Percentiles rank a stretch among this genome's conserved stretches.
Evolutionary conservation across 306 rosid genomes (phyloP).

Genomic region (Ceratonia siliqua): DNA sequence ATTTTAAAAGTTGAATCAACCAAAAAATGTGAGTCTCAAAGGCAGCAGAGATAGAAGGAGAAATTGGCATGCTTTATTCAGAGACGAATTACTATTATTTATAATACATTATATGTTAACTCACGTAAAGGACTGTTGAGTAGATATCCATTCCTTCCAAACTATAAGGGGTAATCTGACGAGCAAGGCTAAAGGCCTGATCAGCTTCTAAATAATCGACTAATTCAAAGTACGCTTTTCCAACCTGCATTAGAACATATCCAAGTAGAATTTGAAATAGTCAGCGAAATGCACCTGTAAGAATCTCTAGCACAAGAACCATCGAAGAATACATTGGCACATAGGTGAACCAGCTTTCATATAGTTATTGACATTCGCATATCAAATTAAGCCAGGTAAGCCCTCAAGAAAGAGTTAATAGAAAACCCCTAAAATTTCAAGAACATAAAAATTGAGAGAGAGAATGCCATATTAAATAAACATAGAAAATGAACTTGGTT

Average conservation of each 20-base stretch:
- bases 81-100: neutral
- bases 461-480: neutral
- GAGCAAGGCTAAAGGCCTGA: slow-evolving; percentile 83
- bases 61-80: slow-evolving; percentile 11
- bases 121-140: slow-evolving; percentile 97
- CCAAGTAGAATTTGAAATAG: slow-evolving; percentile 15
- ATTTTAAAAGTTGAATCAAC: slow-evolving; percentile 12
- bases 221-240: slow-evolving; percentile 87
- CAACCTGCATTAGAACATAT: slow-evolving; percentile 68
- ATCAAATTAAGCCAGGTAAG: neutral
- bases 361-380: neutral
- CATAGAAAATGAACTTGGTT: neutral
- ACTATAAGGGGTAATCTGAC: slow-evolving; percentile 73
- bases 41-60: slow-evolving; percentile 11
- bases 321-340: slow-evolving; percentile 11
- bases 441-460: neutral
- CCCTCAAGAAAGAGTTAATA: neutral
- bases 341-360: neutral
- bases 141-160: slow-evolving; percentile 97
- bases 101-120: slow-evolving; percentile 34
- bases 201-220: slow-evolving; percentile 93
- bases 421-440: neutral
- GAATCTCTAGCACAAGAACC: neutral
- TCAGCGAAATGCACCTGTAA: slow-evolving; percentile 22
- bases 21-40: slow-evolving; percentile 18